Base-by-base conservation (phyloP, 2,329 filamentous ascomycete species). In the Xenoacremonium recifei region DNA sequence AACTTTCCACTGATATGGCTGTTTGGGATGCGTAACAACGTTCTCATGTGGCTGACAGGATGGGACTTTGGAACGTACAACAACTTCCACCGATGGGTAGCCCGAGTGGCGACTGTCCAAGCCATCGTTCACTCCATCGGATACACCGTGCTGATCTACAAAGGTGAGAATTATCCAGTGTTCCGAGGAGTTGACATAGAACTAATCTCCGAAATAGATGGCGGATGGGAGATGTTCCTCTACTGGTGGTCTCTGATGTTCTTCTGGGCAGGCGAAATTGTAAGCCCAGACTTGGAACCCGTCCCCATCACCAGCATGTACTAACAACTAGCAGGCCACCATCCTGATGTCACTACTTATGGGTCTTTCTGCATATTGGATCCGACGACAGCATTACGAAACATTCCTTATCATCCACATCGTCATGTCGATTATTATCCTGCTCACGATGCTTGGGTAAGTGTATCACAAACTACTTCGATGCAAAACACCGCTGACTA, bases 51-150 rank as follows among this genome's bases (percentile, higher is more conserved):
- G 79, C 57, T 81, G 1, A 87, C 84, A 0, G 83, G 83, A 0
- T 87, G 84, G 82, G 80, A 78, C 10, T 86, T 84, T 57, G 72
- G 73, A 2, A 81, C 79, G 0, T 87, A 80, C 54, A 87, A 80
- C 50, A 73, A 79, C 30, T 85, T 86, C 39, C 84, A 87, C 59
- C 77, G 84, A 1, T 82, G 81, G 71, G 70, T 83, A 4, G 83
- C 84, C 0, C 70, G 83, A 15, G 69, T 85, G 3, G 73, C 80
- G 5, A 82, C 82, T 0, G 42, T 81, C 0, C 73, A 85, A 49
- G 83, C 80, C 2, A 68, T 85, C 2, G 59, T 82, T 0, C 84
- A 88, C 53, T 83, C 81, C 0, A 43, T 83, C 2, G 73, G 75
- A 0, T 87, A 85, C 45, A 72, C 77, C 0, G 46, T 75, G 2